Conservation (phyloP, 805 yeast species). For the Metschnikowia arizonensis region DNA sequence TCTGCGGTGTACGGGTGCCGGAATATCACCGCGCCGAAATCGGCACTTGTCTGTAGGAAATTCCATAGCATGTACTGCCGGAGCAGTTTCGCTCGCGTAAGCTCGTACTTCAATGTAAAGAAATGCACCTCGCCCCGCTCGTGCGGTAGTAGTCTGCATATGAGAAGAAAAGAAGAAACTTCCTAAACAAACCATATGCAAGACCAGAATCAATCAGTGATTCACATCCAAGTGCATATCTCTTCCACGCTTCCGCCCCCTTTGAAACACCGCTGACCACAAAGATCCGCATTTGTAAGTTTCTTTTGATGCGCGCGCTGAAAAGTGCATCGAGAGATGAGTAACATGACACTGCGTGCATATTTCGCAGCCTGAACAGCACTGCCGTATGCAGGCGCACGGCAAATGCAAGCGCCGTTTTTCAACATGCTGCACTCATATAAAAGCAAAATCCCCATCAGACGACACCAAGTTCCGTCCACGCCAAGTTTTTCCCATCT, state of each 20-base stretch:
- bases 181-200: too few species aligned
- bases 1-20: not conserved
- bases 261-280: too few species aligned
- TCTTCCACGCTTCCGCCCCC: too few species aligned
- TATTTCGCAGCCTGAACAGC: conserved; percentile 9
- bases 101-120: not conserved
- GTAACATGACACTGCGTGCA: not conserved
- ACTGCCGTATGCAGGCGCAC: conserved; percentile 9
- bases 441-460: not conserved
- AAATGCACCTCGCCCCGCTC: too few species aligned
- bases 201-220: too few species aligned
- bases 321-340: conserved; percentile 2
- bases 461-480: too few species aligned
- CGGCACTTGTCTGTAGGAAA: too few species aligned
- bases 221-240: too few species aligned
- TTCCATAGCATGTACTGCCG: too few species aligned
- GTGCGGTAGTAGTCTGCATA: too few species aligned
- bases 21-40: not conserved
- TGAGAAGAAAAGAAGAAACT: too few species aligned
- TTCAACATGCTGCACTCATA: conserved; percentile 1
- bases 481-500: not conserved
- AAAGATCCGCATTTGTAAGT: not conserved
- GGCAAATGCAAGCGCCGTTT: conserved; percentile 10
- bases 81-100: not conserved
- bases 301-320: not conserved